Evolutionary conservation across 2,329 filamentous ascomycete species (phyloP).

Genomic region (Shiraia sp.): DNA sequence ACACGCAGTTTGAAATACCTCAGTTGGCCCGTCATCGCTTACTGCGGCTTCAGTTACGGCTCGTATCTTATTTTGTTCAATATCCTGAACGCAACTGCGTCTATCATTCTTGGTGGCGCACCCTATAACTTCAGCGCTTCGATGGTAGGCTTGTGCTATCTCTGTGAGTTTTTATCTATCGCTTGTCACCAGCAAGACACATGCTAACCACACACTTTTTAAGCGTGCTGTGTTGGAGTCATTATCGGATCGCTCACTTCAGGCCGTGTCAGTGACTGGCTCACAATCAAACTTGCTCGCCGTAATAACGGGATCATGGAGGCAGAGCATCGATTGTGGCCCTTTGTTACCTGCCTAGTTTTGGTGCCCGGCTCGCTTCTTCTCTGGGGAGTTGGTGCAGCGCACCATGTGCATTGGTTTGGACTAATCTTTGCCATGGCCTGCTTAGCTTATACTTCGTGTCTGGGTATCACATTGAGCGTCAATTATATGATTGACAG

Average conservation of each 20-base stretch:
- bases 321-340: constrained; percentile 47
- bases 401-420: constrained; percentile 54
- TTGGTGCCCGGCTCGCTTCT: constrained; percentile 52
- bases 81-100: constrained; percentile 32
- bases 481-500: constrained; percentile 55
- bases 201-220: no score
- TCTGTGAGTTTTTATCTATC: constrained; percentile 6
- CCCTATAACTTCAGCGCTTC: constrained; percentile 28
- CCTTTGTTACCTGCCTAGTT: constrained; percentile 45
- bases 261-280: constrained; percentile 26
- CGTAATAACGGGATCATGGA: constrained; percentile 46
- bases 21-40: constrained; percentile 42
- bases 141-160: constrained; percentile 26
- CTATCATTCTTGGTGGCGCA: constrained; percentile 25
- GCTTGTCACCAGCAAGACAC: no score
- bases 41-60: constrained; percentile 30
- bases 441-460: constrained; percentile 24
- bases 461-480: constrained; percentile 48
- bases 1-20: constrained; percentile 30
- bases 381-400: constrained; percentile 57
- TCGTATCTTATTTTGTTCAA: constrained; percentile 35
- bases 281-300: constrained; percentile 38
- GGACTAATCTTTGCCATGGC: constrained; percentile 56
- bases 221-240: constrained; percentile 23
- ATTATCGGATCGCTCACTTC: constrained; percentile 20